These are phyloP conservation scores for Trametes elegans DNA, from an alignment of 768 basidiomycete genomes.

Conservation along the genomic window DNA sequence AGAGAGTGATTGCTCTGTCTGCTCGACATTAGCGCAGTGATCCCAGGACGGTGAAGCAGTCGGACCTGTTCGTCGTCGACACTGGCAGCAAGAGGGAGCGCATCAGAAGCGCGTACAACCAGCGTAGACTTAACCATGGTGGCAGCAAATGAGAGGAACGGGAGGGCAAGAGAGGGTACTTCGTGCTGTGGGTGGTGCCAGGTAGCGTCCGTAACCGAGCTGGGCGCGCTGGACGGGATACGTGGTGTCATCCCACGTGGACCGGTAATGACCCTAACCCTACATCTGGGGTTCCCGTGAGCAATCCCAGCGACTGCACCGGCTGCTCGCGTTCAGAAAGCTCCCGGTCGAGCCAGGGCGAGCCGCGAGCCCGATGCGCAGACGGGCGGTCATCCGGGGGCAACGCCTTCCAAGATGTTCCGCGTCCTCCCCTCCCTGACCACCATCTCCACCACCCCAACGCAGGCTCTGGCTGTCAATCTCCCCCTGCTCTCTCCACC, in stretches of 20 bases:
- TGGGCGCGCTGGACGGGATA: not conserved
- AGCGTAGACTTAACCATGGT: slow-evolving; percentile 86
- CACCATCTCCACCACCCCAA: not conserved
- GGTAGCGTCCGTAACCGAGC: too few relatives aligned
- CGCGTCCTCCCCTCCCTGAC: not conserved
- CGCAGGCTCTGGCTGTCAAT: too few relatives aligned
- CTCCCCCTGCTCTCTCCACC: not conserved
- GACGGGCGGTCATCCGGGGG: not conserved
- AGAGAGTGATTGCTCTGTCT: slow-evolving; percentile 93
- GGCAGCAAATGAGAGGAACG: not conserved
- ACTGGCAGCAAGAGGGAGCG: slow-evolving; percentile 88
- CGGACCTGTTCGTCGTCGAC: slow-evolving; percentile 95
- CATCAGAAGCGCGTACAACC: slow-evolving; percentile 82
- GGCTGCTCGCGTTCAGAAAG: not conserved
- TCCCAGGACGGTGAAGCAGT: not conserved
- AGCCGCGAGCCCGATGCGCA: too few relatives aligned
- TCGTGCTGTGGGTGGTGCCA: not conserved
- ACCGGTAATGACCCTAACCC: slow-evolving; percentile 5
- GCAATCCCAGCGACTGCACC: too few relatives aligned
- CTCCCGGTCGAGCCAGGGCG: too few relatives aligned
- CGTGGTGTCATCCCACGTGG: slow-evolving; percentile 20
- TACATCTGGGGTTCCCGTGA: not conserved
- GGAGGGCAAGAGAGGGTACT: not conserved
- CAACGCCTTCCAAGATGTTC: not conserved
- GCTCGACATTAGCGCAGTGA: slow-evolving; percentile 16